Evolutionary conservation across 2,329 filamentous ascomycete species (phyloP).

Genomic region (Fusarium goolgardi): DNA sequence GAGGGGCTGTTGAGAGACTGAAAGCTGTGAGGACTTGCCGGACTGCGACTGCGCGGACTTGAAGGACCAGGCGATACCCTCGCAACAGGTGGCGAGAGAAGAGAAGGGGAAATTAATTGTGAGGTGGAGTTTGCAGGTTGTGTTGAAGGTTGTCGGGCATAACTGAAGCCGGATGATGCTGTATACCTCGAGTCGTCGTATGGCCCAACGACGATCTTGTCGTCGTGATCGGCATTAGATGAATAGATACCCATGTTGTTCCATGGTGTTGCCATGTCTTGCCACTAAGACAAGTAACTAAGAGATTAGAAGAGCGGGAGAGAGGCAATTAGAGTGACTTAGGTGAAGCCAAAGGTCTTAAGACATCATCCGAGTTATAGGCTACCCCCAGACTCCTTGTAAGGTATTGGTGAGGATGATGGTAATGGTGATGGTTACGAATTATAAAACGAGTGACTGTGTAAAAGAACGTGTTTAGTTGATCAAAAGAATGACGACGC

Average conservation of each 20-base stretch:
- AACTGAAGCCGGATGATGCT: slow-evolving; percentile 36
- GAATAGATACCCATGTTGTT: slow-evolving; percentile 32
- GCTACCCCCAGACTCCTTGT: not conserved
- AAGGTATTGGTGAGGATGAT: not conserved
- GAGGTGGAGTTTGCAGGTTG: slow-evolving; percentile 41
- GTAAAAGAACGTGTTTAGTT: not conserved
- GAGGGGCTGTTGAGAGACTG: slow-evolving; percentile 29
- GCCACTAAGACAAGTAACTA: slow-evolving; percentile 8
- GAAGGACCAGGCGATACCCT: slow-evolving; percentile 31
- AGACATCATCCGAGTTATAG: slow-evolving; percentile 12
- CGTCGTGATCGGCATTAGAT: slow-evolving; percentile 21
- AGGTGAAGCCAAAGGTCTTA: slow-evolving; percentile 11
- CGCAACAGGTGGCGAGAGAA: slow-evolving; percentile 43
- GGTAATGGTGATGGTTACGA: not conserved
- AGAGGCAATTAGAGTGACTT: not conserved
- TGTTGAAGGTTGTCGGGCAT: slow-evolving; percentile 36
- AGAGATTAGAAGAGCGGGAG: not conserved
- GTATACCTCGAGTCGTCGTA: slow-evolving; percentile 37
- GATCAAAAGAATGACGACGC: slow-evolving; percentile 1
- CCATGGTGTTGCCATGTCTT: slow-evolving; percentile 40
- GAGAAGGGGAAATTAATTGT: slow-evolving; percentile 30
- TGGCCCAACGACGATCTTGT: slow-evolving; percentile 26
- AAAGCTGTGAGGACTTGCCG: slow-evolving; percentile 30
- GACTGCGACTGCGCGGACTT: slow-evolving; percentile 30
- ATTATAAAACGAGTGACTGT: slow-evolving; percentile 1